Base-by-base conservation (phyloP, 768 basidiomycete species). In the Lactarius quietus region DNA sequence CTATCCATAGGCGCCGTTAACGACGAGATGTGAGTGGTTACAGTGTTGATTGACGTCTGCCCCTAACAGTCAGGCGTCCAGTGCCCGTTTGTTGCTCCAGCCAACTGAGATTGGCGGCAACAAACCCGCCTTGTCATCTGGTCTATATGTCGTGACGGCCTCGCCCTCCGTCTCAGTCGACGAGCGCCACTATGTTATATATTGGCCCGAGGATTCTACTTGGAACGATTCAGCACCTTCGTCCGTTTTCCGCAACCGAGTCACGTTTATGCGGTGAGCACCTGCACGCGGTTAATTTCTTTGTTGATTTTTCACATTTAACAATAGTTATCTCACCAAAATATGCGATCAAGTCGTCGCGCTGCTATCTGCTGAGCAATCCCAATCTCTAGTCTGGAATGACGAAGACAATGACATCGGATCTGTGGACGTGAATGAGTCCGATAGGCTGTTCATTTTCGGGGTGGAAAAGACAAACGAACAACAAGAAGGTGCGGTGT, bases 211-310 rank as follows among this genome's bases (percentile, higher is more conserved):
- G n/a, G 23, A 48, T 86, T 77, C 74, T 0, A 86, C 86, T 0
- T 87, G 86, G 86, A 71, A 81, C 38, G 84, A 86, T 70, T 73
- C 76, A 17, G 80, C 83, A 0, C 39, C 74, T 9, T 74, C 79
- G 1, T 74, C 83, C 4, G 78, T 83, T 55, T 70, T 76, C 35
- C 78, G 81, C 3, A 87, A 86, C 73, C 78, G 86, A 7, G 75
- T 82, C 3, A 84, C 85, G 0, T 87, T 87, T 68, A 86, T 87
- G 84, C 74, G 86, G 86, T 83, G 73, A 43, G 74, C 63, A 29
- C 18, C 54, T 53, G 38, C 17, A 3, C 12, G 8, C 15, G 1
- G 4, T 51, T 8, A 6, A 18, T 7, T 45, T 31, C 36, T 15
- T 29, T 10, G 12, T 14, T 33, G 18, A 3, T 28, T 7, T 55